A percentile compares a stretch with the other conserved stretches of the same genome.
These are phyloP conservation scores for Phaffomyces thermotolerans DNA, from an alignment of 805 yeast species.

Conservation along the genomic window DNA sequence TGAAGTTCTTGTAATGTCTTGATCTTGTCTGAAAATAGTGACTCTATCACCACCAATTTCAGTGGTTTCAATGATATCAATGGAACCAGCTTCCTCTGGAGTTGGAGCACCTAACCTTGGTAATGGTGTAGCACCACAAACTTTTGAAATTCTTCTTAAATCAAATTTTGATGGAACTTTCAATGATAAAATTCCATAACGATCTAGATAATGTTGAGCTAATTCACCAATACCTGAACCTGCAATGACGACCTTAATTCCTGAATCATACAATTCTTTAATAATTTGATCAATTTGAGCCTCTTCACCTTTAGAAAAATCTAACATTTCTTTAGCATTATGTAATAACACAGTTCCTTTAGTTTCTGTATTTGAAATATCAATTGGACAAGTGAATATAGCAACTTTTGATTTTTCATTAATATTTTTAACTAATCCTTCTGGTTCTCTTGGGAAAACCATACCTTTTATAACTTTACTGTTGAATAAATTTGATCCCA, in stretches of 20 bases:
- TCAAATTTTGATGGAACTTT: slow-evolving; percentile 93
- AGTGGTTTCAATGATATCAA: slow-evolving; percentile 81
- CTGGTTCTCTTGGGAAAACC: slow-evolving; percentile 98
- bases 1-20: slow-evolving; percentile 64
- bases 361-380: slow-evolving; percentile 94
- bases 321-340: slow-evolving; percentile 94
- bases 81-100: slow-evolving; percentile 86
- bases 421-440: slow-evolving; percentile 72
- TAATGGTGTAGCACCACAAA: slow-evolving; percentile 95
- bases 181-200: slow-evolving; percentile 76
- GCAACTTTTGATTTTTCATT: slow-evolving; percentile 71
- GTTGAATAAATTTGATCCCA: slow-evolving; percentile 76
- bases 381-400: slow-evolving; percentile 89
- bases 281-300: slow-evolving; percentile 81
- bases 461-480: slow-evolving; percentile 89
- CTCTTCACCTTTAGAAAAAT: slow-evolving; percentile 94
- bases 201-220: slow-evolving; percentile 87
- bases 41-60: slow-evolving; percentile 98
- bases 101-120: slow-evolving; percentile 92
- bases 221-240: slow-evolving; percentile 91
- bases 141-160: slow-evolving; percentile 86
- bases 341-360: slow-evolving; percentile 95
- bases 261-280: slow-evolving; percentile 75
- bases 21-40: slow-evolving; percentile 80
- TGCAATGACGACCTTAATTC: slow-evolving; percentile 85